Evolutionary conservation across 1,284 basidiomycete species (phyloP).

Genomic region (Trametes polyzona): DNA sequence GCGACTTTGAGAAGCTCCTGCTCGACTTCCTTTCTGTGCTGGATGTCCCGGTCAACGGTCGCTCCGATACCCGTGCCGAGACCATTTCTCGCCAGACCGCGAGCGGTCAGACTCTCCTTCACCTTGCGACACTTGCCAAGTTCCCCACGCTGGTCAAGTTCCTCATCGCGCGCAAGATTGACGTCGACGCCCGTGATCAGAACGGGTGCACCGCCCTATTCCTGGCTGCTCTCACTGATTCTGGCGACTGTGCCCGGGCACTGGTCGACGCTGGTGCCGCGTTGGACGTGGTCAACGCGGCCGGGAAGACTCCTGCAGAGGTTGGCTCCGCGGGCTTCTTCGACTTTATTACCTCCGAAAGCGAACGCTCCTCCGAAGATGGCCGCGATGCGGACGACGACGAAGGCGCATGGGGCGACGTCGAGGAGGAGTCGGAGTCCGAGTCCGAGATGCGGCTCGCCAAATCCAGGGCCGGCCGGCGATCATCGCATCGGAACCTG

Average conservation of each 20-base stretch:
- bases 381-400: constrained; percentile 50
- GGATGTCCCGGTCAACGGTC: constrained; percentile 54
- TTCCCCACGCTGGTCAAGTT: constrained; percentile 76
- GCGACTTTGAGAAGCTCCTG: constrained; percentile 78
- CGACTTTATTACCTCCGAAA: constrained; percentile 40
- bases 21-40: constrained; percentile 80
- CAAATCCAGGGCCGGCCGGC: constrained; percentile 2
- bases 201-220: constrained; percentile 93
- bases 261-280: constrained; percentile 84
- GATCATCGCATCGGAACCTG: constrained; percentile 17
- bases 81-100: constrained; percentile 69
- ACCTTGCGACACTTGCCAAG: constrained; percentile 84
- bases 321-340: constrained; percentile 69
- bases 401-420: constrained; percentile 69
- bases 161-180: constrained; percentile 74
- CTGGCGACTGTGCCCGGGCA: constrained; percentile 66
- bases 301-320: constrained; percentile 83
- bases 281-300: constrained; percentile 71
- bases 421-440: constrained; percentile 65
- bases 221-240: constrained; percentile 77
- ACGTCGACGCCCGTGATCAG: constrained; percentile 84
- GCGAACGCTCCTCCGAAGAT: constrained; percentile 36
- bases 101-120: constrained; percentile 84
- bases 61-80: constrained; percentile 41
- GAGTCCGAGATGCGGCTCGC: constrained; percentile 26